These are phyloP conservation scores for Ziziphus jujuba DNA, from an alignment of 306 rosid genomes.

Conservation along the genomic window DNA sequence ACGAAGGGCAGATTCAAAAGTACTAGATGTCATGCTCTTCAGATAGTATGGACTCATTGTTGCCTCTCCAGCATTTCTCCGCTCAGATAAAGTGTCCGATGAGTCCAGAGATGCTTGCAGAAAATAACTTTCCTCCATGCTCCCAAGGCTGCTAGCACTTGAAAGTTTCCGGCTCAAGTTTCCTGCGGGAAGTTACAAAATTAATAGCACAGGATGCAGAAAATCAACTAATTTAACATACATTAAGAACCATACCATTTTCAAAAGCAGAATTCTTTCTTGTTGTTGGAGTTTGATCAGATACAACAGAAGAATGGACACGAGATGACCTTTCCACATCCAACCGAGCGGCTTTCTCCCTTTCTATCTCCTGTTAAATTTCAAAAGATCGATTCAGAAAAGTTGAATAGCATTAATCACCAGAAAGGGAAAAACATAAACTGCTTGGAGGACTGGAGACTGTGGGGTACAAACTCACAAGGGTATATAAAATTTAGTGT, in stretches of 20 bases:
- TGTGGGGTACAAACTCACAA: no score
- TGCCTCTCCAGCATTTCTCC: constrained; percentile 71
- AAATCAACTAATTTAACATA: constrained; percentile 15
- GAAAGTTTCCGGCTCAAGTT: constrained; percentile 74
- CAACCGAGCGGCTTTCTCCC: constrained; percentile 83
- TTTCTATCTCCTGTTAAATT: constrained; percentile 77
- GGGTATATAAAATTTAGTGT: no score
- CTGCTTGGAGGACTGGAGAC: no score
- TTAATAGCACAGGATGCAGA: constrained; percentile 23
- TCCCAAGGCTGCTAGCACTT: constrained; percentile 87
- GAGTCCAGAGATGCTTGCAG: constrained; percentile 96
- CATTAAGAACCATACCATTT: constrained; percentile 60
- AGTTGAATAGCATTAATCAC: constrained; percentile 7
- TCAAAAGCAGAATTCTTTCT: constrained; percentile 66
- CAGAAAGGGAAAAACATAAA: background rate
- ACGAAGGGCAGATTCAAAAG: constrained; percentile 96
- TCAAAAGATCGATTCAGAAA: constrained; percentile 30
- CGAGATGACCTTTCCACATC: constrained; percentile 81
- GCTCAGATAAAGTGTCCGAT: constrained; percentile 65
- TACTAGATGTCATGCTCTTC: constrained; percentile 91
- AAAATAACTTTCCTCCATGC: constrained; percentile 93
- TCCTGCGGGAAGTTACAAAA: constrained; percentile 47
- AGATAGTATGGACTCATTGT: constrained; percentile 83
- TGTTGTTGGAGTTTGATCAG: constrained; percentile 56
- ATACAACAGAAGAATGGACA: constrained; percentile 42